Evolutionary conservation across 179 eudicot genomes (phyloP), one percentile per base, ranked within the genome.

Genomic region (Patellifolia procumbens): DNA sequence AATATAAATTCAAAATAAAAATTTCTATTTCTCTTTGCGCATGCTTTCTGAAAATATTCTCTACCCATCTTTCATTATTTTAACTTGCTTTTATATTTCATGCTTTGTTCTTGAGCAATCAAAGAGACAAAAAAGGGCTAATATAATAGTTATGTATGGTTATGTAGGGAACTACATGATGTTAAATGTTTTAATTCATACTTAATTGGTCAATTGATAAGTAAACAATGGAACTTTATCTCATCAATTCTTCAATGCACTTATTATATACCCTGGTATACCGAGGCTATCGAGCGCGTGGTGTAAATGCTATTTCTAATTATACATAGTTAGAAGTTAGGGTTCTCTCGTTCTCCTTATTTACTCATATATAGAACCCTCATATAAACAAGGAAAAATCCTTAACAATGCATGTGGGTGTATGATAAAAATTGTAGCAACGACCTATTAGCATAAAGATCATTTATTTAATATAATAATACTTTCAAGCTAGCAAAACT

Each of bases 81-180:
- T 29, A 75, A 35, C 17, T 55, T 28, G 72, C 62, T 78, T 82
- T 74, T 74, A 60, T 74, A 61, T 74, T 52, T 62, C 83, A 82
- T 80, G 88, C 89, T 86, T 71, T 84, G 79, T 76, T 77, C 68
- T 76, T 76, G 11, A 72, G 74, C 76, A 84, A 77, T 72, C 76
- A 49, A 78, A 29, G 75, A 52, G 29, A 48, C 65, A 74, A 65
- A 68, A 69, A 68, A 70, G 79, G 79, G 73, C 17, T 22, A 62
- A 80, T 62, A 60, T 52, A 56, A 83, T 82, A 59, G 69, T 83
- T 81, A 69, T 71, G 76, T 87, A 87, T 82, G 85, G 85, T 74
- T 80, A 81, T 80, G 52, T 80, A 82, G 72, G 81, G 60, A 59
- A 72, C 76, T 80, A 19, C 65, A 77, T 80, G 59, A 80, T 75